A percentile compares a stretch with the other conserved stretches of the same genome.
phyloP scores from a whole-genome alignment of 176 grass and related monocot genomes.

The Oryza glumipatula region DNA sequence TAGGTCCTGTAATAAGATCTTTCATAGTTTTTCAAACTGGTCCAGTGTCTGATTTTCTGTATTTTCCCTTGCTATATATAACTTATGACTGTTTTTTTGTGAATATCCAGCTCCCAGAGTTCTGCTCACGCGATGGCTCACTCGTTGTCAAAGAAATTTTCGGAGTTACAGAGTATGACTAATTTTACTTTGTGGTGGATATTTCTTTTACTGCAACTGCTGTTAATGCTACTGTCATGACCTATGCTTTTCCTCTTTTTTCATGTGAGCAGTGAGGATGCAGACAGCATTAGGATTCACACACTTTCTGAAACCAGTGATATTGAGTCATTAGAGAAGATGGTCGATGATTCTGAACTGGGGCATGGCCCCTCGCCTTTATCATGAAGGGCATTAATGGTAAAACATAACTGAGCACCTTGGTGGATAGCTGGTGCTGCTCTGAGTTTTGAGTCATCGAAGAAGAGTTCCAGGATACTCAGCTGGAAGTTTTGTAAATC shows the following conservation, averaged over 20 bases:
- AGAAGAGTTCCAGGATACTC: slow-evolving; percentile 19
- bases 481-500: slow-evolving; percentile 51
- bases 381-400: slow-evolving; percentile 38
- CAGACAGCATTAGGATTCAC: slow-evolving; percentile 67
- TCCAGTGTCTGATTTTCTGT: background rate
- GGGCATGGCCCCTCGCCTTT: slow-evolving; percentile 36
- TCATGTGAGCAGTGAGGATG: slow-evolving; percentile 77
- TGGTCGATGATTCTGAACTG: slow-evolving; percentile 61
- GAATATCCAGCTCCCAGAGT: slow-evolving; percentile 79
- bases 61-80: background rate
- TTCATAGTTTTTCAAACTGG: no score
- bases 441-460: slow-evolving; percentile 17
- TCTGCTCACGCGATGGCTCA: slow-evolving; percentile 78
- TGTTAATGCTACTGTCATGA: background rate
- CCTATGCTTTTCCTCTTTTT: slow-evolving; percentile 1
- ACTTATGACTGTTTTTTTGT: slow-evolving; percentile 27
- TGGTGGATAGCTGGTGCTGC: slow-evolving; percentile 7
- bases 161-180: slow-evolving; percentile 91
- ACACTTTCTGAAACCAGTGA: slow-evolving; percentile 68
- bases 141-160: slow-evolving; percentile 94
- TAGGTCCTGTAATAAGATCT: no score
- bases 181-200: slow-evolving; percentile 8
- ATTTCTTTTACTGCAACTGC: slow-evolving; percentile 6
- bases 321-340: slow-evolving; percentile 81
- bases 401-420: slow-evolving; percentile 9